These are phyloP conservation scores for Sedum album DNA, from an alignment of 164 flowering plant species.

Conservation along the genomic window DNA sequence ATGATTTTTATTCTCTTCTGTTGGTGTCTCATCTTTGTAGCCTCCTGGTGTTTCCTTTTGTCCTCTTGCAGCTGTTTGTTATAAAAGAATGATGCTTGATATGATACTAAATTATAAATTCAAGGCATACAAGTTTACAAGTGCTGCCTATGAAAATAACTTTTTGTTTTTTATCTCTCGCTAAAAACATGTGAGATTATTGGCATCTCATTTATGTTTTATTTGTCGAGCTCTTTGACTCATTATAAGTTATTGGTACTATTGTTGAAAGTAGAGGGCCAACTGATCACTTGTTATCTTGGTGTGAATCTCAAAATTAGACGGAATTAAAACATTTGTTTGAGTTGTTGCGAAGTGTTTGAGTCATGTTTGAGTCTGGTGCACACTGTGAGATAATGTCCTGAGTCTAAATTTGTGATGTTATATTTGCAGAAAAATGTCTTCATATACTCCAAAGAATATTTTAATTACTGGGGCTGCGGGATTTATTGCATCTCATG, in stretches of 20 bases:
- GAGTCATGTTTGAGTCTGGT: neutral
- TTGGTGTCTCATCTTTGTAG: neutral
- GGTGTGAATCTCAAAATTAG: too few species aligned
- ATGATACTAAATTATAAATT: neutral
- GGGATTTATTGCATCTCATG: slow-evolving; percentile 78
- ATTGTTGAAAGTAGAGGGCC: neutral
- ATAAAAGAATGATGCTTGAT: neutral
- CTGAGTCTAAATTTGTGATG: neutral
- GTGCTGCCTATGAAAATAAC: neutral
- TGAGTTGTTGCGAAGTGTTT: neutral
- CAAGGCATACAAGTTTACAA: neutral
- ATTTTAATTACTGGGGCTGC: slow-evolving; percentile 78
- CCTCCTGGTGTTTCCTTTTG: neutral
- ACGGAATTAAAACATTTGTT: too few species aligned
- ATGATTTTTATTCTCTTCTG: neutral
- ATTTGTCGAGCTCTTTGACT: neutral
- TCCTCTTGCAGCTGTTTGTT: too few species aligned
- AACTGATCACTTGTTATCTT: too few species aligned
- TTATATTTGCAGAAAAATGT: slow-evolving; percentile 14
- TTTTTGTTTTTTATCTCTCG: neutral
- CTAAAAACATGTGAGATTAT: neutral
- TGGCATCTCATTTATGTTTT: neutral
- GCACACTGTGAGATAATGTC: neutral
- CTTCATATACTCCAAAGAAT: slow-evolving; percentile 50
- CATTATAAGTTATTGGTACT: neutral